Evolutionary conservation across 139 green algal species (phyloP).

Genomic region (Ettlia oleoabundans): DNA sequence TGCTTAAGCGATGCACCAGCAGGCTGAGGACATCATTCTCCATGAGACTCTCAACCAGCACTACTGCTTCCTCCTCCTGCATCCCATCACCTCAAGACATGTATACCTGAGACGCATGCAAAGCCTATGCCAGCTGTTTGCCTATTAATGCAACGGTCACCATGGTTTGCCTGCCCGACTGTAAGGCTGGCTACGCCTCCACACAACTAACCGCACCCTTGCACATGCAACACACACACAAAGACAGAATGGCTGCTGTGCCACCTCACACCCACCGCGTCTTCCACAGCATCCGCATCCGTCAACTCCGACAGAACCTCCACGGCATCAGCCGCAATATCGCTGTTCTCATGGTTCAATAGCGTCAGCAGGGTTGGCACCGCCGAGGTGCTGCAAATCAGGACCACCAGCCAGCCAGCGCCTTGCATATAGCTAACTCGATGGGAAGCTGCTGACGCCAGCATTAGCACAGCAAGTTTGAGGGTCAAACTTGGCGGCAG

Average conservation of each 20-base stretch:
- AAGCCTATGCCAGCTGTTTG: background rate
- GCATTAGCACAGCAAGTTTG: background rate
- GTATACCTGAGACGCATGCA: background rate
- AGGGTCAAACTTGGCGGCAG: background rate
- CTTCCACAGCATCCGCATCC: slow-evolving; percentile 80
- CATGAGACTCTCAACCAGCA: slow-evolving; percentile 78
- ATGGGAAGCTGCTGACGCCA: background rate
- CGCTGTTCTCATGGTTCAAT: slow-evolving; percentile 93
- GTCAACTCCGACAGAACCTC: slow-evolving; percentile 92
- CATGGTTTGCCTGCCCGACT: too few relatives aligned
- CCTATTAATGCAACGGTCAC: too few relatives aligned
- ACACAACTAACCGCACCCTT: too few relatives aligned
- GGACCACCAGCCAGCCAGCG: background rate
- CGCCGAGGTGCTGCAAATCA: slow-evolving; percentile 27
- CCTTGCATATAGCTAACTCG: too few relatives aligned
- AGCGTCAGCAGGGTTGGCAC: slow-evolving; percentile 83
- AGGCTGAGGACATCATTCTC: slow-evolving; percentile 74
- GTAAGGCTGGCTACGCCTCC: too few relatives aligned
- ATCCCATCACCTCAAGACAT: background rate
- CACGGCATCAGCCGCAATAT: slow-evolving; percentile 84
- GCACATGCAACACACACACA: too few relatives aligned
- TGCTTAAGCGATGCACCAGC: slow-evolving; percentile 72
- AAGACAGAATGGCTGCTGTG: too few relatives aligned
- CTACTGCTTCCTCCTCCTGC: slow-evolving; percentile 68
- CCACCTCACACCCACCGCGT: slow-evolving; percentile 34